Evolutionary conservation across 495 filamentous ascomycete genomes (phyloP).

Genomic region (Bathelium albidoporum): DNA sequence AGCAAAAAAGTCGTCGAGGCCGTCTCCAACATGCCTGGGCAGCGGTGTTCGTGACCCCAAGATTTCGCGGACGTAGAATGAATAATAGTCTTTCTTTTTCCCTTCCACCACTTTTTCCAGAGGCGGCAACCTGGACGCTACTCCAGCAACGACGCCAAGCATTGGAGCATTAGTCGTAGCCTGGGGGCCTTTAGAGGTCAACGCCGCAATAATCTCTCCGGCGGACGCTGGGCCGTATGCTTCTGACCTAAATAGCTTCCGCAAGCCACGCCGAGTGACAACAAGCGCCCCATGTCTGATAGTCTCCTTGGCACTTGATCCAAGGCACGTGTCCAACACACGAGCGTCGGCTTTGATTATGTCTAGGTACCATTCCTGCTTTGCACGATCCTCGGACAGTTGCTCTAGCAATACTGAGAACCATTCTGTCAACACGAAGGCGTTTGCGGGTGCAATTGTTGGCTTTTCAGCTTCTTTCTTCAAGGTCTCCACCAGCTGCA

Average conservation of each 20-base stretch:
- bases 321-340: conserved; percentile 66
- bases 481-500: conserved; percentile 48
- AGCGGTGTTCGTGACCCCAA: conserved; percentile 65
- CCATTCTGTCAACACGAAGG: conserved; percentile 89
- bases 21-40: conserved; percentile 59
- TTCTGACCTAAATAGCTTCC: conserved; percentile 49
- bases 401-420: conserved; percentile 54
- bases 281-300: conserved; percentile 58
- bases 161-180: conserved; percentile 60
- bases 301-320: conserved; percentile 44
- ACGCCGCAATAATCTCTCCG: conserved; percentile 49
- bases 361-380: conserved; percentile 50
- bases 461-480: conserved; percentile 58
- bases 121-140: conserved; percentile 57
- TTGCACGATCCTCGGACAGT: background rate
- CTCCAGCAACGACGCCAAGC: conserved; percentile 76
- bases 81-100: conserved; percentile 58
- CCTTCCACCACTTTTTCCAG: conserved; percentile 48
- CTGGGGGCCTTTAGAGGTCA: conserved; percentile 55
- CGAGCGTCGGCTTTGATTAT: conserved; percentile 52
- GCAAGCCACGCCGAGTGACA: conserved; percentile 43
- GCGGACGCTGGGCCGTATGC: conserved; percentile 49
- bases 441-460: conserved; percentile 63
- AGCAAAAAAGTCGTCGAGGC: conserved; percentile 72
- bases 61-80: conserved; percentile 77